Percentiles rank a stretch among this genome's conserved stretches.
Conservation (phyloP, 2,329 filamentous ascomycete genomes). For the Diplodia seriata region DNA sequence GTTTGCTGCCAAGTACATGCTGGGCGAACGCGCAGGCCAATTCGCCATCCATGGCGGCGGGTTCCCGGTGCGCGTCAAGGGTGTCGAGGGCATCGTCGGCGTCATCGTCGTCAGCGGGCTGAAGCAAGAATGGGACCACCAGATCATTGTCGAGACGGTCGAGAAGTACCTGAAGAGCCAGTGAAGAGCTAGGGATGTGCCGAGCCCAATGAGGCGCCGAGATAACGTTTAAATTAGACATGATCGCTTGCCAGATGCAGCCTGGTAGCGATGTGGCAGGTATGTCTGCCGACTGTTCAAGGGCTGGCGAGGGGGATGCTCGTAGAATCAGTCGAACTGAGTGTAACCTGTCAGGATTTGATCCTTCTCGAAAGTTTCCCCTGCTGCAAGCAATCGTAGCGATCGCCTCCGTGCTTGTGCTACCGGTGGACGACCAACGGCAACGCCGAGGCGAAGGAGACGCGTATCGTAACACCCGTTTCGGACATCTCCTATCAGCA, state of each 20-base stretch:
- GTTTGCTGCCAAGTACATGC: conserved; percentile 70
- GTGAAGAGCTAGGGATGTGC: conserved; percentile 9
- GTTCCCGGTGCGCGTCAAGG: conserved; percentile 73
- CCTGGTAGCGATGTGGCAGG: conserved; percentile 1
- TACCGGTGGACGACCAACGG: neutral
- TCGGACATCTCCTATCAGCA: conserved; percentile 25
- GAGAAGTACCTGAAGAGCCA: conserved; percentile 54
- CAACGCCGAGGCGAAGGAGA: conserved; percentile 10
- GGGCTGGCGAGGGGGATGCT: neutral
- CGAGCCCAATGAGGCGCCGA: neutral
- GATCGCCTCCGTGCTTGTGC: neutral
- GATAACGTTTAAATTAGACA: neutral
- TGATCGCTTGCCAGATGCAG: neutral
- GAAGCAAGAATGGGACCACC: conserved; percentile 79
- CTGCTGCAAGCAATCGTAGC: neutral
- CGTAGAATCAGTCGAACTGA: conserved; percentile 7
- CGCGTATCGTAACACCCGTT: neutral
- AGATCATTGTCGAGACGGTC: conserved; percentile 74
- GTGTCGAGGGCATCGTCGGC: conserved; percentile 77
- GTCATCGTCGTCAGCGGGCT: conserved; percentile 78
- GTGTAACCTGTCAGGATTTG: neutral
- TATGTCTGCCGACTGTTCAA: neutral
- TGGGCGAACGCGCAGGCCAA: conserved; percentile 62
- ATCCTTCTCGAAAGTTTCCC: conserved; percentile 16
- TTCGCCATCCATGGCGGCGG: conserved; percentile 83